Conservation (phyloP, 1,284 basidiomycete species). For the Marasmius fiardii region DNA sequence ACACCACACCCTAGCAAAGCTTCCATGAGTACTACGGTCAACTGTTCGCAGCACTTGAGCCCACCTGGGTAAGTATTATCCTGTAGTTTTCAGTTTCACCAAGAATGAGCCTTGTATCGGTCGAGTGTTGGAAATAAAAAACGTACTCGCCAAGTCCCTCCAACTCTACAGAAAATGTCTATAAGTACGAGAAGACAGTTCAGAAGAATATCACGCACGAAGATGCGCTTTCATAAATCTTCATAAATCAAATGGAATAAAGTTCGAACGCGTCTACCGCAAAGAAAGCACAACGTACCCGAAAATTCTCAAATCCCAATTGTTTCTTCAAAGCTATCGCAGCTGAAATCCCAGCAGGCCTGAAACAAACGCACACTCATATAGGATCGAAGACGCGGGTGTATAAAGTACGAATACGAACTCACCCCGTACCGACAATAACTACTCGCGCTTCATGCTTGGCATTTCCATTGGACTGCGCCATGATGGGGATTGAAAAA, state of each 20-base stretch:
- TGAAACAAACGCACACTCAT: conserved; percentile 12
- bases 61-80: conserved; percentile 42
- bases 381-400: too few relatives aligned
- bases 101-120: neutral
- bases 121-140: neutral
- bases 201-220: conserved; percentile 6
- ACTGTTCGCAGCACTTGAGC: neutral
- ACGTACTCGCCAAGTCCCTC: conserved; percentile 53
- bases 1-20: conserved; percentile 40
- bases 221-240: conserved; percentile 49
- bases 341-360: conserved; percentile 41
- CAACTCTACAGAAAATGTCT: conserved; percentile 21
- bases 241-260: neutral
- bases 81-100: conserved; percentile 19
- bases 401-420: too few relatives aligned
- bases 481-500: neutral
- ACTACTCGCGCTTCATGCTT: conserved; percentile 28
- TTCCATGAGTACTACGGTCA: neutral
- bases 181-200: too few relatives aligned
- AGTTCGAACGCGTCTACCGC: neutral
- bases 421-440: conserved; percentile 51
- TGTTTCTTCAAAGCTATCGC: conserved; percentile 45
- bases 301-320: conserved; percentile 42
- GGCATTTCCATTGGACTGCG: neutral
- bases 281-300: conserved; percentile 27